Evolutionary conservation across 208 protist species (phyloP), one percentile per base, ranked within the genome.

Genomic region (Crithidia bombi): DNA sequence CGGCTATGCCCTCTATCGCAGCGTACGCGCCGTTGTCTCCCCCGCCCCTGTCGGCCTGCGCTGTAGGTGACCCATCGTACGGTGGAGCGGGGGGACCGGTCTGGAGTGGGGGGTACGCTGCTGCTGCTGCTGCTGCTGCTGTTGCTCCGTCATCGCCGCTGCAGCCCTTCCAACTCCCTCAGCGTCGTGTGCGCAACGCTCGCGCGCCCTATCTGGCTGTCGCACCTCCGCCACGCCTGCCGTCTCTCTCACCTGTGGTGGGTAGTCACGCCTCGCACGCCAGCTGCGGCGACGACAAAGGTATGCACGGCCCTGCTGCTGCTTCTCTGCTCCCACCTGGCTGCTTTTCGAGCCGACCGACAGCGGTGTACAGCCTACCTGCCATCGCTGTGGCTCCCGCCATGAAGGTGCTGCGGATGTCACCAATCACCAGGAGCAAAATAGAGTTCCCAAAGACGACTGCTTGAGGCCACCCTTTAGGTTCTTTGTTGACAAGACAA

Each of bases 291-390:
- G n/a, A 49, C 23, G 15, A 21, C 44, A 25, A 6, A 9, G 19
- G 19, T 5, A 6, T 23, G 15, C 44, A 19, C 19, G 6, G 17
- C 44, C 15, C 44, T 19, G 9, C 49, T 54, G 7, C 25, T 0
- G 28, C 12, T 33, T 72, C 46, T 21, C 36, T 65, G 19, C 47
- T 73, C 15, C 67, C 67, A 0, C 57, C 57, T 5, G 67, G 67
- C 49, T 73, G 67, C 49, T 65, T 38, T 17, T 25, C 26, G 17
- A 65, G 19, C 10, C 55, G 67, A 21, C 67, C 57, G 6, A 57
- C 67, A 2, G 57, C 67, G 35, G 67, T 66, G n/a, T 66, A 59
- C 57, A 44, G 4, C 36, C 15, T 33, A 25, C 56, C 25, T 6
- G 2, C 36, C 38, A 19, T 62, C 56, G 7, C 56, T 17, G 11